Conservation (phyloP, 768 basidiomycete genomes). For the Pleurotus pulmonarius region DNA sequence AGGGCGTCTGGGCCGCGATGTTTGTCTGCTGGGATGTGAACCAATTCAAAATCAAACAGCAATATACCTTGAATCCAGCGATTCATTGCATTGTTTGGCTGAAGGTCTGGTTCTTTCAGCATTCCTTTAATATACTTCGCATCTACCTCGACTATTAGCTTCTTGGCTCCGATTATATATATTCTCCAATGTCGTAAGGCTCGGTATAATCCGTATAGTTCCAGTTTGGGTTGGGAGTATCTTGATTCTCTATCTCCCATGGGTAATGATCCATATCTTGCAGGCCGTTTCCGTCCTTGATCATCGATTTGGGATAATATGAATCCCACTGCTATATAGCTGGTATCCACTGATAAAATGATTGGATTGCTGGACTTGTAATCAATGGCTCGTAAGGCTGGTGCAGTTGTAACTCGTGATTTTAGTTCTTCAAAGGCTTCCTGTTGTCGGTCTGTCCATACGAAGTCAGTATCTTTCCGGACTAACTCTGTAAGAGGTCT, state of each 20-base stretch:
- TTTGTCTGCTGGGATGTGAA: slow-evolving; percentile 25
- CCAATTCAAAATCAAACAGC: slow-evolving; percentile 26
- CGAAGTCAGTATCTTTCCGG: slow-evolving; percentile 16
- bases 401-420: slow-evolving; percentile 2
- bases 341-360: slow-evolving; percentile 27
- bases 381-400: slow-evolving; percentile 24
- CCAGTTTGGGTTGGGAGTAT: slow-evolving; percentile 31
- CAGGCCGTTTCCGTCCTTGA: slow-evolving; percentile 14
- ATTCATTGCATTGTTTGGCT: slow-evolving; percentile 27
- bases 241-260: slow-evolving; percentile 20
- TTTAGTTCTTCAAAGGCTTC: slow-evolving; percentile 17
- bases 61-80: slow-evolving; percentile 29
- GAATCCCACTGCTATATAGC: slow-evolving; percentile 21
- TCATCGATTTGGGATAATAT: slow-evolving; percentile 26
- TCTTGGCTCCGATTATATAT: slow-evolving; percentile 16
- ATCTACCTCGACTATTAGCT: slow-evolving; percentile 26
- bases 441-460: slow-evolving; percentile 18
- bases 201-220: slow-evolving; percentile 28
- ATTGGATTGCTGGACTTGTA: slow-evolving; percentile 20
- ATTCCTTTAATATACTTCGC: slow-evolving; percentile 29
- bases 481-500: slow-evolving; percentile 15
- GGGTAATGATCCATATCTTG: slow-evolving; percentile 25
- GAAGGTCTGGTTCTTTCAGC: slow-evolving; percentile 28
- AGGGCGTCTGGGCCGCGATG: slow-evolving; percentile 30
- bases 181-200: slow-evolving; percentile 18